Evolutionary conservation across 192 early-diverging fungal genomes (phyloP).

Genomic region (Haplosporangium gracile): DNA sequence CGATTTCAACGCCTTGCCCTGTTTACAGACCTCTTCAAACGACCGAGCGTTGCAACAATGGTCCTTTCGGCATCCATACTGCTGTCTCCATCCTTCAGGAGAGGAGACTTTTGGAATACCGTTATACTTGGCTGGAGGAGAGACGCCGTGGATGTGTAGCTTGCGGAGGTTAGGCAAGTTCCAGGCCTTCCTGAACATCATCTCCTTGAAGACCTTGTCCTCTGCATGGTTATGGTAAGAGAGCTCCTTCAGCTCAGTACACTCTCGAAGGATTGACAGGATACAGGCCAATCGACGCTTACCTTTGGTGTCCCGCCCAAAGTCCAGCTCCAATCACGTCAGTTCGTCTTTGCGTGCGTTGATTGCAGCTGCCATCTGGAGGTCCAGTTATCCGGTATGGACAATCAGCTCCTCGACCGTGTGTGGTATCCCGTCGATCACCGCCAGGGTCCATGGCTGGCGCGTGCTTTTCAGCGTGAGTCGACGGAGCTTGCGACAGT

Average conservation of each 20-base stretch:
- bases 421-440: neutral
- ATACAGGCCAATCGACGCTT: neutral
- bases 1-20: neutral
- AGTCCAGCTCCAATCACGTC: neutral
- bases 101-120: conserved; percentile 17
- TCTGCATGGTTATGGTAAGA: neutral
- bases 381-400: neutral
- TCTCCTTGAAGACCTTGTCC: conserved; percentile 49
- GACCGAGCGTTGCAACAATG: neutral
- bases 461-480: neutral
- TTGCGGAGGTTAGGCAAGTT: neutral
- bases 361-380: neutral
- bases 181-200: conserved; percentile 42
- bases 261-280: neutral
- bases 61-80: conserved; percentile 3
- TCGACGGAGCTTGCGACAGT: neutral
- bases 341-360: neutral
- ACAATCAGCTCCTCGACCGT: neutral
- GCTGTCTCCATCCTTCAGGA: neutral
- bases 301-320: neutral
- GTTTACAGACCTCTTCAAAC: neutral
- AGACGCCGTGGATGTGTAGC: neutral
- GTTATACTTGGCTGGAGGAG: conserved; percentile 30
- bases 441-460: neutral
- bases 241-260: neutral